Percentiles rank a stretch among this genome's conserved stretches.
Conservation (phyloP, 2,329 filamentous ascomycete genomes). For the Domatiomyces globalis region DNA sequence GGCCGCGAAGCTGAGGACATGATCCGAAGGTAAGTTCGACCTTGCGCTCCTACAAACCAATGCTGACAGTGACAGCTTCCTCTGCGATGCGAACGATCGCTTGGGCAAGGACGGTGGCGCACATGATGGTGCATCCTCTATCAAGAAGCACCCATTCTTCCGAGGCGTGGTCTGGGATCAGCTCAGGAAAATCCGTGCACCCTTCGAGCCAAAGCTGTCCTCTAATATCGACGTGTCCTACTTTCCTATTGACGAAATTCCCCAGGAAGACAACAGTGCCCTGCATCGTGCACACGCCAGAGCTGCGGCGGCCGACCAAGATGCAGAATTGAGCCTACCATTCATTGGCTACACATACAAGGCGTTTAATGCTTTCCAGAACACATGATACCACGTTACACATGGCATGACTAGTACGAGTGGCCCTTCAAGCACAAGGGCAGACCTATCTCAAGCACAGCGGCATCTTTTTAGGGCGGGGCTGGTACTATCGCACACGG, state of each 20-base stretch:
- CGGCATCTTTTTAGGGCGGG: not conserved
- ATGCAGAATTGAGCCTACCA: conserved; percentile 86
- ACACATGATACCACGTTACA: conserved; percentile 8
- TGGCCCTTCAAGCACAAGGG: not conserved
- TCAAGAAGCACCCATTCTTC: conserved; percentile 94
- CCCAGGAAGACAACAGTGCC: conserved; percentile 86
- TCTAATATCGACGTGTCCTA: conserved; percentile 95
- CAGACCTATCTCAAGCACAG: not conserved
- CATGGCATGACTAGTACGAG: not conserved
- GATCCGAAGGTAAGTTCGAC: conserved; percentile 60
- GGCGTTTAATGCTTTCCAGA: conserved; percentile 62
- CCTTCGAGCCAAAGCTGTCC: conserved; percentile 85
- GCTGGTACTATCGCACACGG: not conserved
- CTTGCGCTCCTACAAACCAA: conserved; percentile 3
- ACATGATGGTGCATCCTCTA: conserved; percentile 65
- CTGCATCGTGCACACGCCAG: conserved; percentile 71
- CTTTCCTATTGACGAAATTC: conserved; percentile 97
- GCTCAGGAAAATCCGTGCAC: conserved; percentile 80
- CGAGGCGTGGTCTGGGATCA: conserved; percentile 90
- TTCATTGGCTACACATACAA: conserved; percentile 98
- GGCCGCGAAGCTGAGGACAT: conserved; percentile 81
- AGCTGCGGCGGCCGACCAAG: conserved; percentile 59
- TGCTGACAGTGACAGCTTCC: conserved; percentile 47
- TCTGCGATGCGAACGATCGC: conserved; percentile 86
- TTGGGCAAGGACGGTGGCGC: conserved; percentile 53